phyloP scores from a whole-genome alignment of 305 asterid species.

The Ilex paraguariensis region DNA sequence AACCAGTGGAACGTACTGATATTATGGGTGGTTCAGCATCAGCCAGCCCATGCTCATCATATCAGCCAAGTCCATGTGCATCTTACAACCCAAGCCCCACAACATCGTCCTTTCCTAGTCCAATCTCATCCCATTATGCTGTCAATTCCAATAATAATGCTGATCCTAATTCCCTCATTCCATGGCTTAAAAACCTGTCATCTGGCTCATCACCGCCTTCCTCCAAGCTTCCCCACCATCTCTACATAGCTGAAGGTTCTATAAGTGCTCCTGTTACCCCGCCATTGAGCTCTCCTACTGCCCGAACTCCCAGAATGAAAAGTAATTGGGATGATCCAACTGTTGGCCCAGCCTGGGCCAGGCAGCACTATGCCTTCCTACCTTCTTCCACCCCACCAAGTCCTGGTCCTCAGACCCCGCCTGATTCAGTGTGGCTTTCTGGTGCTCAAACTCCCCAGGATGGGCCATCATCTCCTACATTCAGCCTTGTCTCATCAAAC shows the following conservation, averaged over 20 bases:
- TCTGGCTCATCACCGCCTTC: conserved; percentile 58
- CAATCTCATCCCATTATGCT: conserved; percentile 52
- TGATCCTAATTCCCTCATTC: conserved; percentile 88
- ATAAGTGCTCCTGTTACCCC: conserved; percentile 98
- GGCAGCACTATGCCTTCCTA: conserved; percentile 61
- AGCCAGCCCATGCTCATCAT: conserved; percentile 80
- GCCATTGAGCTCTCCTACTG: conserved; percentile 89
- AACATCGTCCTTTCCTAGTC: conserved; percentile 84
- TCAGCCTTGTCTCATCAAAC: conserved; percentile 77
- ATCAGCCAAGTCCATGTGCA: conserved; percentile 81
- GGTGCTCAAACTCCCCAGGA: conserved; percentile 96
- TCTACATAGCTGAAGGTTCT: conserved; percentile 82
- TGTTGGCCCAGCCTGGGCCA: conserved; percentile 54
- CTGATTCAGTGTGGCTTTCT: conserved; percentile 94
- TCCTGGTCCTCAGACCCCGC: conserved; percentile 82
- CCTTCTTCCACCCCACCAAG: conserved; percentile 81
- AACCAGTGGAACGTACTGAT: conserved; percentile 67
- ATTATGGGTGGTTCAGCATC: conserved; percentile 55
- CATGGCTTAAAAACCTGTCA: conserved; percentile 91
- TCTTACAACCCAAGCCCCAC: conserved; percentile 83
- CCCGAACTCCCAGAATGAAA: conserved; percentile 82
- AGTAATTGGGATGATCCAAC: conserved; percentile 63
- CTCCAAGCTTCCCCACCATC: conserved; percentile 65
- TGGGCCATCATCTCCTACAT: conserved; percentile 82
- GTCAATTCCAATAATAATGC: conserved; percentile 40